These are phyloP conservation scores for Picochlorum sp. DNA, from an alignment of 139 green algal species.

Conservation along the genomic window DNA sequence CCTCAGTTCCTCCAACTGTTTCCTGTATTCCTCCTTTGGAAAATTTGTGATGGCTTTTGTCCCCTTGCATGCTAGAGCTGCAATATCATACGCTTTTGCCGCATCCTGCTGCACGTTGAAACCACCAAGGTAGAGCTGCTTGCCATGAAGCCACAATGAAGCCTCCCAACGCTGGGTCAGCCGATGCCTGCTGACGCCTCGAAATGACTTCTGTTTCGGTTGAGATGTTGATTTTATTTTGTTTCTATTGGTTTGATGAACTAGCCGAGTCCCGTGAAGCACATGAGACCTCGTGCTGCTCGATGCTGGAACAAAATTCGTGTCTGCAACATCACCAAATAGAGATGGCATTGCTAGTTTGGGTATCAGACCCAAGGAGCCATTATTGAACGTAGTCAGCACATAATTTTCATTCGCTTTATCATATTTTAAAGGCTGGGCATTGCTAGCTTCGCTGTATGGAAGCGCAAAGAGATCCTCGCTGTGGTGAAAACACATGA, in stretches of 20 bases:
- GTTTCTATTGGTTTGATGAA: not conserved
- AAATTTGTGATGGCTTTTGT: conserved; percentile 41
- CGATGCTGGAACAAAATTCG: too few relatives aligned
- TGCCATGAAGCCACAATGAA: conserved; percentile 40
- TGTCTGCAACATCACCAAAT: too few relatives aligned
- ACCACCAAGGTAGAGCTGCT: conserved; percentile 57
- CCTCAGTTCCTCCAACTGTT: conserved; percentile 22
- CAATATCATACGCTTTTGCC: conserved; percentile 46
- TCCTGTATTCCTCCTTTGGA: conserved; percentile 8
- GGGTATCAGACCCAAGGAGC: too few relatives aligned
- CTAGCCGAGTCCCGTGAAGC: not conserved
- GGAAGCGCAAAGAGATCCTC: not conserved
- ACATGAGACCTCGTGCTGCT: too few relatives aligned
- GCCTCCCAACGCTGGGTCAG: conserved; percentile 58
- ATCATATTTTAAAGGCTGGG: not conserved
- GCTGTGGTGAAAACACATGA: not conserved
- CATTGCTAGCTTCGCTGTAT: not conserved
- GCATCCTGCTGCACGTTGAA: conserved; percentile 40
- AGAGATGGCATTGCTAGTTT: too few relatives aligned
- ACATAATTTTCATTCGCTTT: too few relatives aligned
- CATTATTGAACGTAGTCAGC: too few relatives aligned
- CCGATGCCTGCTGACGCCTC: conserved; percentile 23
- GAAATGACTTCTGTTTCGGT: not conserved
- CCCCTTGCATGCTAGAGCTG: conserved; percentile 46
- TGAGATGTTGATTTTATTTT: not conserved